Base-by-base conservation (phyloP, 495 filamentous ascomycete species). In the Penicillium herquei region DNA sequence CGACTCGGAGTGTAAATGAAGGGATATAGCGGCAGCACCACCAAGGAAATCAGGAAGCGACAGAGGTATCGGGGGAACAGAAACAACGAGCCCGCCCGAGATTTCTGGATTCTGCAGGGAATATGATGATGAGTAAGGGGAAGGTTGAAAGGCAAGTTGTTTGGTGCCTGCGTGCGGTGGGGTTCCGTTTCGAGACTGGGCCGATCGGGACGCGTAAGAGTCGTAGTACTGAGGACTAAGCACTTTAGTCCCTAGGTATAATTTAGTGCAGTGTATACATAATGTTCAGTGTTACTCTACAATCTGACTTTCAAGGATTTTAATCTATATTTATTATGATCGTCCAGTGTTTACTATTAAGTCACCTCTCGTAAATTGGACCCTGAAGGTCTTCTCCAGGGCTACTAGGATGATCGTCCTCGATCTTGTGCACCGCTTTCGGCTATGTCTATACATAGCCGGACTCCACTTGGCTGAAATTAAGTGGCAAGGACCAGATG, bases 151-250 rank as follows among this genome's bases (percentile, higher is more conserved):
- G 40, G 45, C 39, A 30, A 51, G 40, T 43, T 60, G 60, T 62
- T 61, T 52, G 59, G 60, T 65, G 59, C 62, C 64, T 67, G 64
- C 64, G 65, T 68, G 62, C 65, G 65, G 65, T 68, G 65, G 65
- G 63, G 65, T 63, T 65, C 65, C 62, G 62, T 63, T 68, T 68
- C 59, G 61, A 68, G 65, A 35, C 59, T 57, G 62, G 57, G 57
- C 65, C 62, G 59, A 65, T 58, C 63, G 59, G 64, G 65, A 65
- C 62, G 65, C 62, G 65, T 65, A 67, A 62, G 64, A 61, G 48
- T 34, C 21, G 21, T 26, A 26, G 21, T 26, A 26, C 21, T 26
- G 21, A 26, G 21, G 21, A 33, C 37, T 55, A 30, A 43, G 32
- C 34, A n/a, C n/a, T n/a, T n/a, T n/a, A n/a, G n/a, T n/a, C n/a